Base-by-base conservation (phyloP, 345 rosid species). In the Eutrema yunnanense region DNA sequence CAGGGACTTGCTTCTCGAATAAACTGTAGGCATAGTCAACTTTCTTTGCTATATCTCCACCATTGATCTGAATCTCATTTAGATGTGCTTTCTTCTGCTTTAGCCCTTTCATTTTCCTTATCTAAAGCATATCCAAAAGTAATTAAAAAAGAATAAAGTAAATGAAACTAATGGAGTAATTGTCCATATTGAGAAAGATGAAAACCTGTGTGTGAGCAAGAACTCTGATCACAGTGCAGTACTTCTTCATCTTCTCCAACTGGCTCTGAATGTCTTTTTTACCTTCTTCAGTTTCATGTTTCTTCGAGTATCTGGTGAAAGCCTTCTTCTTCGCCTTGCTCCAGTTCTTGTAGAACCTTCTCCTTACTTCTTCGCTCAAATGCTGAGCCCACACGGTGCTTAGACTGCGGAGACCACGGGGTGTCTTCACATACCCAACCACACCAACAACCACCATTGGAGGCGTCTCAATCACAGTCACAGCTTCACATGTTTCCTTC, bases 51-150 rank as follows among this genome's bases (percentile, higher is more conserved):
- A 84, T 10, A 52, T 82, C 76, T 16, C 97, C 97, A 55, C 98
- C 98, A 72, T 94, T 94, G 63, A 94, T 81, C 82, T 94, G 97
- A 79, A 94, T 89, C 84, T 94, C 98, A 85, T 81, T 94, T 46
- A 91, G 66, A 74, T 94, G 97, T 2, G 97, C 92, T 62, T 94
- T 91, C 91, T 91, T 94, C 83, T 91, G 96, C 90, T 91, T 91
- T 73, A 91, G 75, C 5, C 96, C 97, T 69, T 84, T 91, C 90
- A 94, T 81, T 65, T 89, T 94, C 69, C 95, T 84, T 52, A 91
- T 88, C 96, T 85, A 11, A 26, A 10, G 19, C 22, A 81, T 6
- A 62, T 6, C 10, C 19, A 50, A 34, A 30, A 37, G 0, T 7
- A 32, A 52, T 2, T 9, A 73, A 3, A 13, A 51, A 4, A 5